These are phyloP conservation scores for Malus hybrid DNA, from an alignment of 331 rosid genomes.

Conservation along the genomic window DNA sequence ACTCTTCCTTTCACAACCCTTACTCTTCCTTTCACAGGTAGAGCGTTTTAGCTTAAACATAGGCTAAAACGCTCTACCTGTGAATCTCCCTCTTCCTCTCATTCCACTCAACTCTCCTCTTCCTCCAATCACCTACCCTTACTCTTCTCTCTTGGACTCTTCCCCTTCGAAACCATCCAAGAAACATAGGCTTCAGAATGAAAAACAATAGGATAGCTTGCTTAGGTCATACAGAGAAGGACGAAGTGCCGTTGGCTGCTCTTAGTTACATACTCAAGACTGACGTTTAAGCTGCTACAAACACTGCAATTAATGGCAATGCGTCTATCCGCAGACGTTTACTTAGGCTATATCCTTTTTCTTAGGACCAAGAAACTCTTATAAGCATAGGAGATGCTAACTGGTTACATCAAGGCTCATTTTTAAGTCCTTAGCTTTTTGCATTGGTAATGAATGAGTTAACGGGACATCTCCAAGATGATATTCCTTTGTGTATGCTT, in stretches of 20 bases:
- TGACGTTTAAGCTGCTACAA: not conserved
- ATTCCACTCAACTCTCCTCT: not conserved
- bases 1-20: too few relatives aligned
- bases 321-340: not conserved
- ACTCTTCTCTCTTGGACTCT: not conserved
- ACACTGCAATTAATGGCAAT: not conserved
- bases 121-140: not conserved
- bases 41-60: too few relatives aligned
- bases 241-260: not conserved
- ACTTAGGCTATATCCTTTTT: not conserved
- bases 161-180: not conserved
- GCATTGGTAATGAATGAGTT: too few relatives aligned
- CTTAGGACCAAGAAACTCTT: not conserved
- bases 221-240: not conserved
- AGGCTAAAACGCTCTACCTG: not conserved
- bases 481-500: too few relatives aligned
- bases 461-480: too few relatives aligned
- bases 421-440: too few relatives aligned
- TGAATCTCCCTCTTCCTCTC: not conserved
- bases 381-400: too few relatives aligned
- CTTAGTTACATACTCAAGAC: not conserved
- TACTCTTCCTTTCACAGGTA: too few relatives aligned
- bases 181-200: not conserved
- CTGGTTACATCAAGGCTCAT: too few relatives aligned
- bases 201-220: not conserved